Base-by-base conservation (phyloP, 2,329 filamentous ascomycete species). In the Colletotrichum brevisporum region DNA sequence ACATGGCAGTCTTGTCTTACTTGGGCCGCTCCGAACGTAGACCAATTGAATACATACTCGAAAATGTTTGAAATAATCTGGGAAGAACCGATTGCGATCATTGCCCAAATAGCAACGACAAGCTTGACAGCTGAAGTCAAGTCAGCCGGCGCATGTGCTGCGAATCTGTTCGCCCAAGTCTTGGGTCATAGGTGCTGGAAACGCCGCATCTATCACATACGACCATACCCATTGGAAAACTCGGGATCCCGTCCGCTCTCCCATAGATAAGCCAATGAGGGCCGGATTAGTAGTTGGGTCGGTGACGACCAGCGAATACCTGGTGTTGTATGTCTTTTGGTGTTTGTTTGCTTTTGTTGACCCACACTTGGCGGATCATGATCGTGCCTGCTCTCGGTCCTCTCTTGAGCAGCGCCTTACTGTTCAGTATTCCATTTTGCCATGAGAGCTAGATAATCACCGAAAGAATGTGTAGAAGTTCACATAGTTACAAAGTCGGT, bases 211-310 rank as follows among this genome's bases (percentile, higher is more conserved):
- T 10, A 24, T 12, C 45, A 48, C 45, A 48, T 48, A 48, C 45
- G 45, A 48, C 45, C 45, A 48, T 48, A 48, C 45, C 45, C 45
- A 48, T 48, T 48, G 45, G 39, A 43, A 43, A 43, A 43, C 39
- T 43, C 39, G 39, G 39, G 39, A 43, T 43, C 39, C 39, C 39
- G 39, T 43, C 39, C 39, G 39, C 39, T 43, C 39, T 43, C 39
- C 39, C 39, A 43, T 43, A 13, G 39, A 43, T 43, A 43, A 43
- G 39, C 39, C 39, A 43, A 43, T 43, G 41, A 43, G 41, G 41
- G 41, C 41, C 41, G 41, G 41, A 43, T 43, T 43, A 43, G 41
- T 43, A 43, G 41, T 43, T 43, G 41, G 41, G 41, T 43, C 41
- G 41, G 41, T 43, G 41, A 43, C 41, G 41, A 43, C 41, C 41